These are phyloP conservation scores for Sanghuangporus baumii DNA, from an alignment of 1,284 basidiomycete species.

Conservation along the genomic window DNA sequence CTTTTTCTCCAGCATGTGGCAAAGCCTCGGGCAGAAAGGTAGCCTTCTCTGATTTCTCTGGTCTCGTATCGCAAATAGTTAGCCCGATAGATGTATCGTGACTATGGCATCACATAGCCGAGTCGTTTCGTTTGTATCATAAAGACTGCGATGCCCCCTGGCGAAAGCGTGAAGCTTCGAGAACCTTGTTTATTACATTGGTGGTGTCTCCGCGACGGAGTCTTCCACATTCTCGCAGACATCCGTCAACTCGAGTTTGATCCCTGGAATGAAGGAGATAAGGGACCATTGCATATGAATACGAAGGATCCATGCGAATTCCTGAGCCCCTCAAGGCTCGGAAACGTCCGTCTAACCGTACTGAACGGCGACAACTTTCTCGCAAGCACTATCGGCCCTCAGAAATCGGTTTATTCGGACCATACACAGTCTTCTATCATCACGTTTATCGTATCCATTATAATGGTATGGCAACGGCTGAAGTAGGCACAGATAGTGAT, in stretches of 20 bases:
- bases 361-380: background rate
- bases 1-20: too few species aligned
- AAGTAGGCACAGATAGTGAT: background rate
- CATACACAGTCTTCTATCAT: background rate
- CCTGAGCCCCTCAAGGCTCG: background rate
- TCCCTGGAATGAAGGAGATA: conserved; percentile 6
- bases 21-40: too few species aligned
- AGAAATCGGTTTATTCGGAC: background rate
- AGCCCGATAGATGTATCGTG: background rate
- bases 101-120: background rate
- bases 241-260: background rate
- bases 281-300: background rate
- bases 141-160: background rate
- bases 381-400: background rate
- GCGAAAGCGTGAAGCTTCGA: background rate
- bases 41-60: too few species aligned
- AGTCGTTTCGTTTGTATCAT: background rate
- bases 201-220: background rate
- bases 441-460: background rate
- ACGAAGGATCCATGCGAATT: background rate
- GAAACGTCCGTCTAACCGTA: conserved; percentile 5
- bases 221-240: conserved; percentile 1
- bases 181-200: background rate
- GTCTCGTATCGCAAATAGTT: too few species aligned
- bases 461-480: background rate